These are phyloP conservation scores for Sporodiniella umbellata DNA, from an alignment of 371 early-diverging fungal species.

Conservation along the genomic window DNA sequence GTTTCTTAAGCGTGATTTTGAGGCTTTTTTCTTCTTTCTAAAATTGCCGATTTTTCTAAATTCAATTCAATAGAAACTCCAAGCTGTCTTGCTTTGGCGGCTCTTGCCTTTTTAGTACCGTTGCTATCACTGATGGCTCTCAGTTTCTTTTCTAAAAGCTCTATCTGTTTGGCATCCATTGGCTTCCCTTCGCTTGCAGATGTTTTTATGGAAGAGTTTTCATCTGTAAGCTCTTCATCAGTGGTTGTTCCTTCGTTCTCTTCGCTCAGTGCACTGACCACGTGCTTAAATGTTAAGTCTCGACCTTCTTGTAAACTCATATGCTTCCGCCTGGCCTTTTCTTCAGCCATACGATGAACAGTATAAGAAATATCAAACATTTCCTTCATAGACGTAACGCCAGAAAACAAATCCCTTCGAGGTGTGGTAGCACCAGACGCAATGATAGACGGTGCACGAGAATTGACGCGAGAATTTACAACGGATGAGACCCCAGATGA, in stretches of 20 bases:
- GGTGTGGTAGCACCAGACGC: slow-evolving; percentile 20
- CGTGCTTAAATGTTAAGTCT: slow-evolving; percentile 11
- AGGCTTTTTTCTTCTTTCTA: slow-evolving; percentile 49
- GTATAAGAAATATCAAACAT: slow-evolving; percentile 64
- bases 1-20: slow-evolving; percentile 3
- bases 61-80: slow-evolving; percentile 44
- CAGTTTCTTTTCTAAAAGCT: slow-evolving; percentile 6
- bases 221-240: slow-evolving; percentile 17
- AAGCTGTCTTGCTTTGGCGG: slow-evolving; percentile 3
- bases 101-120: neutral
- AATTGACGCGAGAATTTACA: slow-evolving; percentile 22
- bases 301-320: slow-evolving; percentile 1
- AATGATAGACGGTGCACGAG: slow-evolving; percentile 20
- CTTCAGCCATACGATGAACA: slow-evolving; percentile 61
- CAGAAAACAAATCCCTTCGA: slow-evolving; percentile 40
- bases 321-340: slow-evolving; percentile 39
- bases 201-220: slow-evolving; percentile 10
- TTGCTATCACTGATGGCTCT: slow-evolving; percentile 1
- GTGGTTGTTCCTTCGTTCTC: slow-evolving; percentile 21
- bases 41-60: slow-evolving; percentile 54
- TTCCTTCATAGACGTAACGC: slow-evolving; percentile 55
- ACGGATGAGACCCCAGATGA: slow-evolving; percentile 20
- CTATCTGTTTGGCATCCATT: slow-evolving; percentile 3
- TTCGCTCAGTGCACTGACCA: slow-evolving; percentile 10
- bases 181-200: neutral